phyloP scores from a whole-genome alignment of 495 filamentous ascomycete genomes.

The Oidiodendron maius region DNA sequence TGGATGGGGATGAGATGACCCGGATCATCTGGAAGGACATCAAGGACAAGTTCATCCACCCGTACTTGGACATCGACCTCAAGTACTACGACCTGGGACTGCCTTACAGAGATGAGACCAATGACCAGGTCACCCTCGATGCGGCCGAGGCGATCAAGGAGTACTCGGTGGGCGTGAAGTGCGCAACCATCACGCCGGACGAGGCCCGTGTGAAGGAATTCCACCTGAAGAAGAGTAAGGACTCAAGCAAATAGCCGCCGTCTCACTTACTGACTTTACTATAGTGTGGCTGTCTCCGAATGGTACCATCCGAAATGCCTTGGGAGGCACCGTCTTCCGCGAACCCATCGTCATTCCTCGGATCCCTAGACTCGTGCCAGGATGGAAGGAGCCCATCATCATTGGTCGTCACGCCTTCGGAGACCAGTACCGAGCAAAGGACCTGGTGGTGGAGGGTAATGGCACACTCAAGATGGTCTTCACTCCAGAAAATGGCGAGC shows the following conservation, averaged over 20 bases:
- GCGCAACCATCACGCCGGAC: slow-evolving; percentile 97
- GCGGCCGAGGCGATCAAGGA: slow-evolving; percentile 97
- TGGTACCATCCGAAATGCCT: slow-evolving; percentile 92
- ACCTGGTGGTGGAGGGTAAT: slow-evolving; percentile 70
- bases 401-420: slow-evolving; percentile 98
- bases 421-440: slow-evolving; percentile 96
- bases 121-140: slow-evolving; percentile 91
- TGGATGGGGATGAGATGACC: slow-evolving; percentile 99
- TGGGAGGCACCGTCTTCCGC: slow-evolving; percentile 96
- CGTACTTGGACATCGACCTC: slow-evolving; percentile 92
- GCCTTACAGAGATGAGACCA: slow-evolving; percentile 89
- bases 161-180: slow-evolving; percentile 98
- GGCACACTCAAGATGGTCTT: slow-evolving; percentile 92
- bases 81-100: slow-evolving; percentile 99
- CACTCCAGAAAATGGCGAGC: slow-evolving; percentile 76
- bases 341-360: slow-evolving; percentile 94
- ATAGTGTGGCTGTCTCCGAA: slow-evolving; percentile 97
- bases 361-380: slow-evolving; percentile 86
- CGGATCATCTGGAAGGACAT: slow-evolving; percentile 98
- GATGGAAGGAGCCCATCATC: slow-evolving; percentile 98
- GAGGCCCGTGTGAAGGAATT: slow-evolving; percentile 96
- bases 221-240: slow-evolving; percentile 90
- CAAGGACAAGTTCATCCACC: slow-evolving; percentile 94
- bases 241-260: background rate
- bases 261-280: background rate